Evolutionary conservation across 306 rosid species (phyloP).

Genomic region (Castanea sativa): DNA sequence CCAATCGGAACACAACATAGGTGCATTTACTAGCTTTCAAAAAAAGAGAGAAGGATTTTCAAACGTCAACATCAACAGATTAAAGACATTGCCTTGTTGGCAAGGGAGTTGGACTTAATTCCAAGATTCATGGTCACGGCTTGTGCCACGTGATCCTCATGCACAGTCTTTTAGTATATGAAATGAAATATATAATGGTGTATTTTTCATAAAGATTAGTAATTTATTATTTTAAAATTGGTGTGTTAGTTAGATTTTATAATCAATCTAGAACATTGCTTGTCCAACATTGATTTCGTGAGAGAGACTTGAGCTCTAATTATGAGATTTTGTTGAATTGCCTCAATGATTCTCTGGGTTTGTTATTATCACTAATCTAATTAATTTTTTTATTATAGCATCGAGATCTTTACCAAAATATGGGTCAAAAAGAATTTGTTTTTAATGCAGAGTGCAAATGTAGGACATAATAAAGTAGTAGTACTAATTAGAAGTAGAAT

Average conservation of each 20-base stretch:
- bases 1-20: no score
- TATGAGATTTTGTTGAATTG: background rate
- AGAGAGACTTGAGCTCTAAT: background rate
- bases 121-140: background rate
- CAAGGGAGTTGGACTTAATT: background rate
- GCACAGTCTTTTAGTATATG: background rate
- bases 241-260: background rate
- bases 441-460: no score
- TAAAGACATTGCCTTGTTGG: no score
- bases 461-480: no score
- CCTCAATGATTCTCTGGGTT: background rate
- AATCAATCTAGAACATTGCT: background rate
- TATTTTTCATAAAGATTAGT: background rate
- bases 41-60: no score
- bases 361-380: background rate
- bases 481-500: no score
- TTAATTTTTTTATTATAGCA: no score
- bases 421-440: no score
- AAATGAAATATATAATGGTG: background rate
- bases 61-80: no score
- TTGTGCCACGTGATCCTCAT: background rate
- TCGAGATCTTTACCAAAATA: no score
- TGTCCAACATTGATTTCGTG: background rate
- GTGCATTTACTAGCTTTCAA: no score
- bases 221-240: background rate